Evolutionary conservation across 371 early-diverging fungal species (phyloP), one percentile per base, ranked within the genome.

Genomic region (Mortierella sp.): DNA sequence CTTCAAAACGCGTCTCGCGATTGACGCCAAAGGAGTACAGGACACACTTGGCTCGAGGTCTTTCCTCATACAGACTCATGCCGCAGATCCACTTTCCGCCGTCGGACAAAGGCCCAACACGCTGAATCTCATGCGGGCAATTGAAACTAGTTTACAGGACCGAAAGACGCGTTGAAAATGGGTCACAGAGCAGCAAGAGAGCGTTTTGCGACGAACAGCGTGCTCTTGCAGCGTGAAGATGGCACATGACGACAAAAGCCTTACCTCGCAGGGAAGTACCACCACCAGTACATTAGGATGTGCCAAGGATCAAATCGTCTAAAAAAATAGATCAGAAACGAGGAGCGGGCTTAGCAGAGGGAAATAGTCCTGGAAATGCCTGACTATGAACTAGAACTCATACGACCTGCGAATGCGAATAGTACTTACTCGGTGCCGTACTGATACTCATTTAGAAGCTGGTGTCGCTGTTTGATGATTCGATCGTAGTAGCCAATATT

Each of bases 81-180:
- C 72, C 72, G 44, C 72, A 71, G 47, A 71, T 30, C 72, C 72
- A 71, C 43, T 71, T 71, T 41, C 72, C 72, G 46, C 72, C 72
- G 21, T 71, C 72, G 32, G 37, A 47, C 50, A 71, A 39, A 23
- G 65, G 72, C 55, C 72, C 72, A 17, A 71, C 72, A 8, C 60
- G 72, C 65, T 71, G 64, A 27, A 71, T 71, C 3, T 71, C 72
- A 31, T 64, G 72, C 14, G 72, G 72, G 56, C 72, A 71, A 14
- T 31, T 26, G 48, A 64, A 71, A 21, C 64, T 63, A 11, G 17
- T 31, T n/a, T 12, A 17, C 6, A 48, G 24, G 31, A 49, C 31
- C 28, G 24, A 60, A 27, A 17, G 21, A 51, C 21, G 21, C 15
- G 52, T 23, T 32, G 24, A n/a, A n/a, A n/a, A n/a, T n/a, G n/a